Percentiles rank a stretch among this genome's conserved stretches.
These are phyloP conservation scores for Penicillium pancosmium DNA, from an alignment of 495 filamentous ascomycete genomes.

Conservation along the genomic window DNA sequence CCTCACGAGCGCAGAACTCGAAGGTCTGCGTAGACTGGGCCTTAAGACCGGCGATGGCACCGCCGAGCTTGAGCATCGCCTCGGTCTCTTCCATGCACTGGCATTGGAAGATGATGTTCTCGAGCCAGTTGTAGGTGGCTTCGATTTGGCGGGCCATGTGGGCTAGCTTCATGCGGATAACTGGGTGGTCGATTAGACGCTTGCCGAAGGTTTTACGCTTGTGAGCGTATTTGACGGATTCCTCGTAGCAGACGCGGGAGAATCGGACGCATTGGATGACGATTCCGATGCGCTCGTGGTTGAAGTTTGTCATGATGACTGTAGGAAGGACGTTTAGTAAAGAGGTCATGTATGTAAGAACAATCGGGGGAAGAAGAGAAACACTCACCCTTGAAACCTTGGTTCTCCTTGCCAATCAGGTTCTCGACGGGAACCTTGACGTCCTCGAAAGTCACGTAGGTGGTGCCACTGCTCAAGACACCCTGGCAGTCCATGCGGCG, in stretches of 20 bases:
- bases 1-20: conserved; percentile 96
- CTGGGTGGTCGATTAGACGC: conserved; percentile 91
- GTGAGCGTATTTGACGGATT: conserved; percentile 93
- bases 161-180: conserved; percentile 96
- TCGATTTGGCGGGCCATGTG: conserved; percentile 99
- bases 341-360: not conserved
- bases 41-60: conserved; percentile 92
- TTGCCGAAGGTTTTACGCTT: conserved; percentile 96
- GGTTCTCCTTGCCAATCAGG: conserved; percentile 95
- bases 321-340: conserved; percentile 15
- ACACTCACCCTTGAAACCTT: conserved; percentile 81
- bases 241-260: conserved; percentile 95
- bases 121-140: conserved; percentile 94
- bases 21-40: conserved; percentile 91
- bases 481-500: conserved; percentile 98
- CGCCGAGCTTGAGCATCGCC: conserved; percentile 93
- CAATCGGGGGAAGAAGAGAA: not conserved
- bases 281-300: conserved; percentile 98
- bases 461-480: conserved; percentile 92
- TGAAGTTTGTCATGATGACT: conserved; percentile 99
- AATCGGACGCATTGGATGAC: conserved; percentile 97
- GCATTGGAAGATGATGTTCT: conserved; percentile 93
- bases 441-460: conserved; percentile 97
- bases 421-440: conserved; percentile 99
- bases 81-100: conserved; percentile 89